Evolutionary conservation across 1,284 basidiomycete species (phyloP), one percentile per base, ranked within the genome.

Genomic region (Malassezia yamatoensis): DNA sequence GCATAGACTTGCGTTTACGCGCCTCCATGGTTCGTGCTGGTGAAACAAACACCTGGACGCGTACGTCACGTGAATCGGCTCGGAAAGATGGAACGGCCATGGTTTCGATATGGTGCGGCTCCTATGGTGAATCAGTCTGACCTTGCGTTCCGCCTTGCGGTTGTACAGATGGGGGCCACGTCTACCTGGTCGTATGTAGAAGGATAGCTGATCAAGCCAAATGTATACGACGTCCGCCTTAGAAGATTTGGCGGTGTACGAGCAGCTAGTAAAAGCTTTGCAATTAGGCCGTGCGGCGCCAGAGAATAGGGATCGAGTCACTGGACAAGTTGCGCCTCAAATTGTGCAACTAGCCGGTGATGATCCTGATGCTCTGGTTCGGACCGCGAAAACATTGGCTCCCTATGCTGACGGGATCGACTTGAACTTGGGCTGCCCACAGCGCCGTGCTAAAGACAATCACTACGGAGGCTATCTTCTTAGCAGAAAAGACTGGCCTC

Each of bases 381-480:
- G 76, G 45, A 85, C 83, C 11, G 83, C 82, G 0, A 75, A 78
- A 47, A 81, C 78, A 58, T 63, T 87, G 6, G 80, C 83, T 58
- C 70, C 71, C 10, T 76, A 77, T 51, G 85, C 84, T 56, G 81
- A 85, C 63, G 50, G 76, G 53, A 54, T 64, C 78, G 81, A 82
- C 66, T 63, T 82, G 49, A 82, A 82, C 58, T 74, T 82, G 10
- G 80, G 86, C 20, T 87, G 85, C 70, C 86, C 86, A 15, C 85
- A 85, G 64, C 81, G 83, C 49, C 78, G 80, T 34, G 85, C 85
- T 2, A 77, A 79, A 38, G 80, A 83, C 40, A 82, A 79, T 10
- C 84, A 83, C 61, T 85, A 80, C 66, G 86, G 86, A 8, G 85
- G 82, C 16, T 87, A 87, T 68, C 77, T 87, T 11, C 78, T 87